Evolutionary conservation across 1,284 basidiomycete genomes (phyloP).

Genomic region (Neonothopanus nambi): DNA sequence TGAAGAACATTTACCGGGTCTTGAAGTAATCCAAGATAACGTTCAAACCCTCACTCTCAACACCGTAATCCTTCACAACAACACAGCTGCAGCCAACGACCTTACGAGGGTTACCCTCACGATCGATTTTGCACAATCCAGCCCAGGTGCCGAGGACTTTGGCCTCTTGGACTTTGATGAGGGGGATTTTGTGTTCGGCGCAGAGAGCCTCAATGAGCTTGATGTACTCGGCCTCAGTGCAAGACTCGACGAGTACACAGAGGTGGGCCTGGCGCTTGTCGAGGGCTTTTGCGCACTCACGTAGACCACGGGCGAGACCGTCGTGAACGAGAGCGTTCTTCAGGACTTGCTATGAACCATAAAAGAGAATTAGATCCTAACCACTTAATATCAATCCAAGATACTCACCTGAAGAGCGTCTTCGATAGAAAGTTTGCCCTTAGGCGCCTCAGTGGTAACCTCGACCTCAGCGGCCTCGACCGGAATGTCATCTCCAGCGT

Average conservation of each 20-base stretch:
- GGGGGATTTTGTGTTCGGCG: slow-evolving; percentile 98
- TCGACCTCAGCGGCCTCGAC: slow-evolving; percentile 78
- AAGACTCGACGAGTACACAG: slow-evolving; percentile 98
- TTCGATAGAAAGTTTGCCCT: slow-evolving; percentile 95
- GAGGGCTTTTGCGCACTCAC: slow-evolving; percentile 96
- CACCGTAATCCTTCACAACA: slow-evolving; percentile 97
- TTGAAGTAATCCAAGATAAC: slow-evolving; percentile 98
- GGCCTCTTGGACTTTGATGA: slow-evolving; percentile 98
- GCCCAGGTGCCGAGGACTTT: slow-evolving; percentile 99
- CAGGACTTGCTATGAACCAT: slow-evolving; percentile 73
- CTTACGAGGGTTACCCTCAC: slow-evolving; percentile 98
- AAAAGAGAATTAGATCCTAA: background rate
- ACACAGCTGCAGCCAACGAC: slow-evolving; percentile 96
- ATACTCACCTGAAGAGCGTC: slow-evolving; percentile 88
- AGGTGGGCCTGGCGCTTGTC: slow-evolving; percentile 99
- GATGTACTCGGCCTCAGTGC: slow-evolving; percentile 99
- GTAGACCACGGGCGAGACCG: slow-evolving; percentile 96
- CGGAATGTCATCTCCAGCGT: slow-evolving; percentile 95
- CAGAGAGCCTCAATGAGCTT: slow-evolving; percentile 99
- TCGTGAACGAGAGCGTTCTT: slow-evolving; percentile 98
- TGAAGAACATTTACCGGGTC: slow-evolving; percentile 65
- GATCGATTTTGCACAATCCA: slow-evolving; percentile 98
- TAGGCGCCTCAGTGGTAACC: slow-evolving; percentile 81
- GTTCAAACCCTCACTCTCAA: slow-evolving; percentile 94
- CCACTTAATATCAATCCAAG: background rate